Base-by-base conservation (phyloP, 2,329 filamentous ascomycete species). In the Hymenoscyphus repandus region DNA sequence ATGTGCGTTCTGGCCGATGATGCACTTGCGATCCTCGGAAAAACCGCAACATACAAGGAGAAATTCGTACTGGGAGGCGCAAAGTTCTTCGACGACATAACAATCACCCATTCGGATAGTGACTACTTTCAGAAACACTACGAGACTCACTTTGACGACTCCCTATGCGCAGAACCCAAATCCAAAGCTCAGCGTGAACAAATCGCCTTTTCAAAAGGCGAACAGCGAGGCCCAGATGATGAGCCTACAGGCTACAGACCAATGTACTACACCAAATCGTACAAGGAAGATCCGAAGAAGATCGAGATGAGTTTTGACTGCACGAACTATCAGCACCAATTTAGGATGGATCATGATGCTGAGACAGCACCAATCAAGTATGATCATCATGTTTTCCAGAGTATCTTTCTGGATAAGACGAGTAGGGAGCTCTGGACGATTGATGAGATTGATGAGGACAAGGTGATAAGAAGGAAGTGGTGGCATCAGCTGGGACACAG, bases 261-360 rank as follows among this genome's bases (percentile, higher is more conserved):
- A 46, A 85, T 85, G 81, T 85, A 85, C 68, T 77, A 78, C 61
- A 85, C 80, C 57, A 79, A 82, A 49, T 76, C 74, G 47, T 85
- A 85, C 63, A 66, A 71, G 0, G 53, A 74, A 12, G 76, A 83
- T 58, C 72, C 73, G 1, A 76, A 70, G 2, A 78, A 81, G 60
- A 76, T 85, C 6, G 81, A 85, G 64, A 85, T 85, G 82, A 84
- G 78, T 50, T 90, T 88, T 67, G 84, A 90, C 66, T 86, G 83
- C 69, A 85, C 82, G 34, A 86, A 88, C 64, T 88, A 89, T 67
- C 85, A 90, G 64, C 76, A 82, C 40, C 85, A 89, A 62, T 85
- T 90, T 55, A 80, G 80, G 1, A 55, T 48, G 37, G 53, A 55
- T 13, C 47, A 68, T 12, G 54, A 62, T 20, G 61, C 61, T 1